Evolutionary conservation across 768 basidiomycete species (phyloP), one percentile per base, ranked within the genome.

Genomic region (Suillus tomentosus): DNA sequence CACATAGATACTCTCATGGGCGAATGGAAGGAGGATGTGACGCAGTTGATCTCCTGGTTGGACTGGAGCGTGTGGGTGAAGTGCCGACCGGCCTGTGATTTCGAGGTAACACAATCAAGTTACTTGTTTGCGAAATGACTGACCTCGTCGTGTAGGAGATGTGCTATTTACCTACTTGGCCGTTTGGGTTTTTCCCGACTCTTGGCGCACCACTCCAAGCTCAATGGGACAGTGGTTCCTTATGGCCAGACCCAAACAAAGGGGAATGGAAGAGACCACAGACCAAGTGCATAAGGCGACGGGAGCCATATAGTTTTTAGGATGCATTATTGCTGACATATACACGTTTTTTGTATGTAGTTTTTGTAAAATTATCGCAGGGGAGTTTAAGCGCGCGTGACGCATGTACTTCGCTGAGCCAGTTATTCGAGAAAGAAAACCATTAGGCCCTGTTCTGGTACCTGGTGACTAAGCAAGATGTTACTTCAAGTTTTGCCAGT

Each of bases 121-220:
- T 13, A n/a, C 19, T 36, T 36, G 19, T 53, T 31, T 53, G 9
- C 9, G 51, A 53, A 31, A 31, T 36, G 19, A 36, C 53, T 54
- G 19, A 54, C 19, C 19, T n/a, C 34, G 15, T 36, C 5, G 15
- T 11, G 19, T 9, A 74, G 74, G 72, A 73, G 34, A 67, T 70
- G 50, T 74, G 73, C 43, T 75, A 70, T 43, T 53, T 75, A 13
- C 68, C 72, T 56, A 74, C 71, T 2, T 73, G 70, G 71, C 68
- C 66, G n/a, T 0, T 67, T 0, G 65, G 70, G 1, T n/a, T n/a
- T n/a, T 70, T 53, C 50, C 11, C 24, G 3, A 27, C 0, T 0
- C 0, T 4, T 3, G 3, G 27, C 27, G 0, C 50, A 27, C 24
- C 14, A 27, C 3, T 27, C 15, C 24, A 34, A 37, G 22, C 58